These are phyloP conservation scores for Platanus orientalis DNA, from an alignment of 164 flowering plant genomes.

Conservation along the genomic window DNA sequence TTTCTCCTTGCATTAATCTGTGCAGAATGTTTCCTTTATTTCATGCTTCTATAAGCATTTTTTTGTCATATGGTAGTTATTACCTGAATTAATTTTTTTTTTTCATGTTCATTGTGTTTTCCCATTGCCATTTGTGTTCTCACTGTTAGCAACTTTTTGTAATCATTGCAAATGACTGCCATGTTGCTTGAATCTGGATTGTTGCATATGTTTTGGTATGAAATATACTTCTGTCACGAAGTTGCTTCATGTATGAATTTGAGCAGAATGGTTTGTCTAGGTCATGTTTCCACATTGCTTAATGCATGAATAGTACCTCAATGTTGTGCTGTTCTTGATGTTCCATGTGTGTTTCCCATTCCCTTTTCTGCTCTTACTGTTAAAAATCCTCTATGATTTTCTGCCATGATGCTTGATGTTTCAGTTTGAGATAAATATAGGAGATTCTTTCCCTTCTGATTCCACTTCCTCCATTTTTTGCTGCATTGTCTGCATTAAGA, in stretches of 20 bases:
- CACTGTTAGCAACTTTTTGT: no score
- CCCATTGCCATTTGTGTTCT: no score
- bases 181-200: background rate
- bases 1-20: no score
- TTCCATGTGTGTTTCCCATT: background rate
- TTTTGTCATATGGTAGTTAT: no score
- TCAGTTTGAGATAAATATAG: no score
- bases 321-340: background rate
- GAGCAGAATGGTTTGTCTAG: background rate
- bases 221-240: no score
- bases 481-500: background rate
- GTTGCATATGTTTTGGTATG: background rate
- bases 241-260: conserved; percentile 6
- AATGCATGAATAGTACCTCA: no score
- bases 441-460: background rate
- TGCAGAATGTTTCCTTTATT: no score
- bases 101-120: no score
- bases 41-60: no score
- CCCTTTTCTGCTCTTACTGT: background rate
- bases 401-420: background rate
- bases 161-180: no score
- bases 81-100: no score
- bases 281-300: background rate
- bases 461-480: background rate
- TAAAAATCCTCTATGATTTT: background rate